A percentile compares a stretch with the other conserved stretches of the same genome.
Evolutionary conservation across 306 rosid species (phyloP).

Genomic region (Quercus engelmannii): DNA sequence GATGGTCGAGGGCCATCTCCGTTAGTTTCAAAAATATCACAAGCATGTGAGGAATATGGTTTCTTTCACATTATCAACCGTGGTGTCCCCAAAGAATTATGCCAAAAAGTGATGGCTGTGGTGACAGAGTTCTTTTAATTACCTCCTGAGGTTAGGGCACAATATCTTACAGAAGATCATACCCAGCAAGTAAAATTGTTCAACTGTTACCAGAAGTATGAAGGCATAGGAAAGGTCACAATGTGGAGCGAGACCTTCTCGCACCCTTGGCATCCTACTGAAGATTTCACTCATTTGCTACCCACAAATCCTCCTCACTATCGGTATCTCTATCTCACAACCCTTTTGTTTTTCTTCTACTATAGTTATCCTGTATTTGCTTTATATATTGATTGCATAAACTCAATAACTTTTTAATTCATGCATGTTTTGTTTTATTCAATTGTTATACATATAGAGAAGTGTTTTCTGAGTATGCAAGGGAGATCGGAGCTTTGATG

Average conservation of each 20-base stretch:
- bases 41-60: conserved; percentile 49
- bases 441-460: conserved; percentile 17
- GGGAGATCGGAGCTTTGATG: conserved; percentile 35
- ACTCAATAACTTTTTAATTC: too few species aligned
- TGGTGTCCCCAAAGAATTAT: conserved; percentile 37
- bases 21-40: conserved; percentile 28
- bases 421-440: neutral
- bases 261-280: conserved; percentile 36
- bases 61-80: conserved; percentile 49
- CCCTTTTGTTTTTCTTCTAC: too few species aligned
- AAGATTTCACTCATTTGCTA: conserved; percentile 19
- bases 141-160: conserved; percentile 28
- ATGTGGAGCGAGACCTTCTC: conserved; percentile 51
- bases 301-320: conserved; percentile 32
- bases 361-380: too few species aligned
- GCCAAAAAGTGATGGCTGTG: conserved; percentile 23
- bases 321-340: neutral
- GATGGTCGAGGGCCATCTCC: too few species aligned
- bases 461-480: conserved; percentile 46
- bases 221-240: conserved; percentile 12
- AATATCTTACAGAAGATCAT: conserved; percentile 26
- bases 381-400: too few species aligned
- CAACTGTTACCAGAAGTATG: conserved; percentile 22
- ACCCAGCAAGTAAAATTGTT: conserved; percentile 25
- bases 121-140: conserved; percentile 31